Percentiles rank a stretch among this genome's conserved stretches.
phyloP scores from a whole-genome alignment of 192 early-diverging fungal genomes.

The Rhizoclosmatium sp. region DNA sequence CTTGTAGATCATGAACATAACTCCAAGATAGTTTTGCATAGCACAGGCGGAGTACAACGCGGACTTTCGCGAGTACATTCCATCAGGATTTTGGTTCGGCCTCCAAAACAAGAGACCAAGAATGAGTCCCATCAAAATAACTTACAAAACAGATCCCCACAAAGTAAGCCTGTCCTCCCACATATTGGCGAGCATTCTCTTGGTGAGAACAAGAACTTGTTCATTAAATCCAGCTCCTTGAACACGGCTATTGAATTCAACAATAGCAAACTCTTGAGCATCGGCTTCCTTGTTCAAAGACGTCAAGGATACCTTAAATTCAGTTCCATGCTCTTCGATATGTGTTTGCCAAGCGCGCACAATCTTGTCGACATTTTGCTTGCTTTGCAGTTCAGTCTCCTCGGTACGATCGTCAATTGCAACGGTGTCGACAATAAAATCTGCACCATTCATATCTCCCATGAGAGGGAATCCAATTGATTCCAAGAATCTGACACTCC shows the following conservation, averaged over 20 bases:
- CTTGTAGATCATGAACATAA: slow-evolving; percentile 54
- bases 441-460: slow-evolving; percentile 70
- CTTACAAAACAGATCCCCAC: slow-evolving; percentile 50
- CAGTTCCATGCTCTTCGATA: background rate
- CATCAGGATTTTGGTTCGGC: slow-evolving; percentile 39
- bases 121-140: slow-evolving; percentile 36
- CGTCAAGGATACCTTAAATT: background rate
- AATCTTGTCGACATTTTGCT: slow-evolving; percentile 21
- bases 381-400: slow-evolving; percentile 23
- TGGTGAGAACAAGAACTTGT: slow-evolving; percentile 40
- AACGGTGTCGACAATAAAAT: slow-evolving; percentile 66
- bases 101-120: slow-evolving; percentile 48
- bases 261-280: background rate
- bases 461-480: slow-evolving; percentile 60
- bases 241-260: background rate
- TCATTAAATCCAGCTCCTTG: slow-evolving; percentile 36
- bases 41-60: slow-evolving; percentile 36
- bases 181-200: slow-evolving; percentile 42
- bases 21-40: slow-evolving; percentile 47
- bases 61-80: slow-evolving; percentile 42
- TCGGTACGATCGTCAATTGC: slow-evolving; percentile 47
- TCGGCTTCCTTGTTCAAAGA: background rate
- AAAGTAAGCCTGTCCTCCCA: slow-evolving; percentile 46
- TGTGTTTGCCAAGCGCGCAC: slow-evolving; percentile 26
- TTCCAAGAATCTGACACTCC: slow-evolving; percentile 62